These are phyloP conservation scores for Cyberlindnera misumaiensis DNA, from an alignment of 805 yeast genomes.

Conservation along the genomic window DNA sequence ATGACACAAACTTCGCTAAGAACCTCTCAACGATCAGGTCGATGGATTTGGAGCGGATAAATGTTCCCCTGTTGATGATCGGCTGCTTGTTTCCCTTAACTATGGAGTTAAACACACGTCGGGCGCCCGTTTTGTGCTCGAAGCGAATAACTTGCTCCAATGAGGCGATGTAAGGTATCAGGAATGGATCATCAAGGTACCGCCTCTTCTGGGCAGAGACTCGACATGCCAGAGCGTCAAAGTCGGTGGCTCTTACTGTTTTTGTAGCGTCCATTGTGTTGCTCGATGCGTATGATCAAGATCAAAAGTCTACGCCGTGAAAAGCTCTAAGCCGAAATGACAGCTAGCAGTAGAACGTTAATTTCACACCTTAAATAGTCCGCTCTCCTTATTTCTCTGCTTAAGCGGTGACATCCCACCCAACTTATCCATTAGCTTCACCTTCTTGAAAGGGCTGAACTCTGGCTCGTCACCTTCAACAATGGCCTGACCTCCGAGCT, in stretches of 20 bases:
- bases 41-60: conserved; percentile 49
- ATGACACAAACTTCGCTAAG: conserved; percentile 23
- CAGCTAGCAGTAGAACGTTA: neutral
- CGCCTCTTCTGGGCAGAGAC: conserved; percentile 41
- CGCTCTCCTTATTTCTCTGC: conserved; percentile 21
- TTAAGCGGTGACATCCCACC: conserved; percentile 24
- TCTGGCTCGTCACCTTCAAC: conserved; percentile 13
- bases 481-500: conserved; percentile 12
- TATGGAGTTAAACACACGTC: conserved; percentile 13
- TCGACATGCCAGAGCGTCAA: conserved; percentile 66
- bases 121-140: conserved; percentile 17
- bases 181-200: conserved; percentile 37
- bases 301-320: neutral
- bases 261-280: conserved; percentile 2
- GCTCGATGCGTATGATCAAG: neutral
- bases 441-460: conserved; percentile 18
- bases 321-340: neutral
- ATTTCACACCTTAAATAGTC: conserved; percentile 17
- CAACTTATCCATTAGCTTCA: conserved; percentile 20
- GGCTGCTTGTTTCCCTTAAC: conserved; percentile 34
- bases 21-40: conserved; percentile 40
- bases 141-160: conserved; percentile 18
- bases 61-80: conserved; percentile 66
- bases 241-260: conserved; percentile 40
- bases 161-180: conserved; percentile 12